Evolutionary conservation across 495 filamentous ascomycete species (phyloP).

Genomic region (Penicillium daleae): DNA sequence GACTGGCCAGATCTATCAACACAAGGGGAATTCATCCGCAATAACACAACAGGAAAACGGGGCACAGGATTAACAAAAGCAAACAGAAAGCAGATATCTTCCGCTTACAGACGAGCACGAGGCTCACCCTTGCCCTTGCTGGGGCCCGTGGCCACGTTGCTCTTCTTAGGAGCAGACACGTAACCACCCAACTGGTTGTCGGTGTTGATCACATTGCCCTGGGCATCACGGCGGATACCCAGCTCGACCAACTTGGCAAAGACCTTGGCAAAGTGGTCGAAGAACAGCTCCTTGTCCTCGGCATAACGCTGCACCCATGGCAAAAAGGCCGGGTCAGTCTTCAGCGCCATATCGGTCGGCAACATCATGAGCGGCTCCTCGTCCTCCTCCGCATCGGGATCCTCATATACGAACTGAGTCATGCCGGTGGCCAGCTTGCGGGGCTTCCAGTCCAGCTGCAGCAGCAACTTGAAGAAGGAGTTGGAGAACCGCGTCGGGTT

Average conservation of each 20-base stretch:
- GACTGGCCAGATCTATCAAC: slow-evolving; percentile 27
- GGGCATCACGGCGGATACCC: slow-evolving; percentile 57
- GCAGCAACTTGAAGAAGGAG: slow-evolving; percentile 61
- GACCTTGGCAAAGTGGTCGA: slow-evolving; percentile 60
- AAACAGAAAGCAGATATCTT: slow-evolving; percentile 4
- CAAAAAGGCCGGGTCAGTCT: slow-evolving; percentile 41
- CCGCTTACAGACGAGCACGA: slow-evolving; percentile 36
- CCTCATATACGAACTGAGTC: slow-evolving; percentile 60
- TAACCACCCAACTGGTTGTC: slow-evolving; percentile 60
- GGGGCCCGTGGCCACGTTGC: slow-evolving; percentile 45
- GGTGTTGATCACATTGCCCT: slow-evolving; percentile 53
- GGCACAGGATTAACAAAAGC: slow-evolving; percentile 9
- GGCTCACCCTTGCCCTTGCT: slow-evolving; percentile 30
- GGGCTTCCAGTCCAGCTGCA: slow-evolving; percentile 58
- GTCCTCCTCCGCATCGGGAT: slow-evolving; percentile 57
- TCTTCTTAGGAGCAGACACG: slow-evolving; percentile 63
- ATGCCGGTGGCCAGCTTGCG: slow-evolving; percentile 56
- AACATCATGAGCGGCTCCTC: slow-evolving; percentile 61
- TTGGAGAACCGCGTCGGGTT: slow-evolving; percentile 68
- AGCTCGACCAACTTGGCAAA: slow-evolving; percentile 67
- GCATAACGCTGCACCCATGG: slow-evolving; percentile 64
- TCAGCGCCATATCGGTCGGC: slow-evolving; percentile 49
- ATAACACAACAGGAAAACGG: slow-evolving; percentile 4
- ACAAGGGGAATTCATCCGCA: slow-evolving; percentile 26
- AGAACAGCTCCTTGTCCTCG: slow-evolving; percentile 63